Percentiles rank a stretch among this genome's conserved stretches.
Evolutionary conservation across 345 rosid species (phyloP).

Genomic region (Arabis hirsuta): DNA sequence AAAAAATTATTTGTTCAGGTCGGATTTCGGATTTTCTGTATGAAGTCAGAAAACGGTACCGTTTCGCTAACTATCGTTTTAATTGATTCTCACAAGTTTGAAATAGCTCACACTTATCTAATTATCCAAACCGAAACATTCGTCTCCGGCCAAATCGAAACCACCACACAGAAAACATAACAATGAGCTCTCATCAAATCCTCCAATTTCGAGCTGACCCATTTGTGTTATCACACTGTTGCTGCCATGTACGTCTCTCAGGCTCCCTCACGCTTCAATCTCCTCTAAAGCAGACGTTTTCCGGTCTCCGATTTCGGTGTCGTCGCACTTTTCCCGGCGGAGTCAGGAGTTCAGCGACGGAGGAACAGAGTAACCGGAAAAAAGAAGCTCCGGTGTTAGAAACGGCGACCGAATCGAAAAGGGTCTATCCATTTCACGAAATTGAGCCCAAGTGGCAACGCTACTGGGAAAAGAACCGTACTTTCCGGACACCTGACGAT

Average conservation of each 20-base stretch:
- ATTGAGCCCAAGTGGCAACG: conserved; percentile 96
- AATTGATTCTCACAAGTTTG: conserved; percentile 18
- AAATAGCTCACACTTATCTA: conserved; percentile 29
- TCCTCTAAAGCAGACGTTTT: conserved; percentile 35
- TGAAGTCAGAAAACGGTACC: neutral
- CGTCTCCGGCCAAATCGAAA: conserved; percentile 13
- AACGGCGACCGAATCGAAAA: conserved; percentile 49
- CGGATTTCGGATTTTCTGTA: no score
- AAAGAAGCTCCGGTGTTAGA: conserved; percentile 17
- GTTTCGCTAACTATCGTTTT: neutral
- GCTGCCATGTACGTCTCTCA: neutral
- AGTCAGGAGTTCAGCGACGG: conserved; percentile 28
- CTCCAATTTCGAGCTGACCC: conserved; percentile 42
- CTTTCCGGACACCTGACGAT: conserved; percentile 85
- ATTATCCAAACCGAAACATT: conserved; percentile 34
- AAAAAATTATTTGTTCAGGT: no score
- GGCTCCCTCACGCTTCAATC: conserved; percentile 32
- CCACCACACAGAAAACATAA: conserved; percentile 1
- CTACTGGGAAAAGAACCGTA: conserved; percentile 74
- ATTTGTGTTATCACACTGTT: conserved; percentile 39
- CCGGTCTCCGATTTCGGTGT: conserved; percentile 18
- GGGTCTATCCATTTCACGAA: conserved; percentile 83
- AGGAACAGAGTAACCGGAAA: conserved; percentile 18
- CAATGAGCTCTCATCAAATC: conserved; percentile 45
- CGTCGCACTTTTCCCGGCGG: conserved; percentile 30